These are phyloP conservation scores for Desmodesmus armatus DNA, from an alignment of 139 green algal species.

Conservation along the genomic window DNA sequence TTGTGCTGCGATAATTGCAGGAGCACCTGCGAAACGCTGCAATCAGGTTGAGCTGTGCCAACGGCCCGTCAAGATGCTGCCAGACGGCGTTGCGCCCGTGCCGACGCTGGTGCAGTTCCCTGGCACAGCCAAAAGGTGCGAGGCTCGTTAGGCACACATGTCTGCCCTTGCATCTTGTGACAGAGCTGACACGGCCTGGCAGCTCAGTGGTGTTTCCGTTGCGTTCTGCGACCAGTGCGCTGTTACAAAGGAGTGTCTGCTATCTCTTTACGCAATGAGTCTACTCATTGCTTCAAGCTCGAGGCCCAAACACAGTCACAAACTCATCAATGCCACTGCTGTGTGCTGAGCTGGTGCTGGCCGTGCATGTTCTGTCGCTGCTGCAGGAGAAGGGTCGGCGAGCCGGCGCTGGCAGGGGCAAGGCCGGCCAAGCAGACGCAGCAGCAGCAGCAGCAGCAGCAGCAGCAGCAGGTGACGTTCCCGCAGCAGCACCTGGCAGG, in stretches of 20 bases:
- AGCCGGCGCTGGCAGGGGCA: neutral
- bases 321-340: neutral
- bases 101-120: slow-evolving; percentile 44
- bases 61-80: slow-evolving; percentile 40
- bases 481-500: neutral
- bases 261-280: neutral
- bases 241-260: neutral
- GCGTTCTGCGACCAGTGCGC: no score
- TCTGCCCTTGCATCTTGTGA: neutral
- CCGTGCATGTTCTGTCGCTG: neutral
- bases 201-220: no score
- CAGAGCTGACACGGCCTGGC: neutral
- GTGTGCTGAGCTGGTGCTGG: neutral
- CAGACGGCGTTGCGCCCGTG: slow-evolving; percentile 23
- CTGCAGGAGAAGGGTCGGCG: neutral
- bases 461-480: slow-evolving; percentile 7
- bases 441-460: neutral
- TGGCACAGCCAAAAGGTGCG: neutral
- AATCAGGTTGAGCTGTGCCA: slow-evolving; percentile 46
- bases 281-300: neutral
- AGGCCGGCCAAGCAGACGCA: neutral
- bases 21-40: slow-evolving; percentile 40
- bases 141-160: neutral
- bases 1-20: slow-evolving; percentile 24
- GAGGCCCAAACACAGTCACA: neutral